Conservation (phyloP, 2,329 filamentous ascomycete genomes). For the Ceratocystis alfenasii region DNA sequence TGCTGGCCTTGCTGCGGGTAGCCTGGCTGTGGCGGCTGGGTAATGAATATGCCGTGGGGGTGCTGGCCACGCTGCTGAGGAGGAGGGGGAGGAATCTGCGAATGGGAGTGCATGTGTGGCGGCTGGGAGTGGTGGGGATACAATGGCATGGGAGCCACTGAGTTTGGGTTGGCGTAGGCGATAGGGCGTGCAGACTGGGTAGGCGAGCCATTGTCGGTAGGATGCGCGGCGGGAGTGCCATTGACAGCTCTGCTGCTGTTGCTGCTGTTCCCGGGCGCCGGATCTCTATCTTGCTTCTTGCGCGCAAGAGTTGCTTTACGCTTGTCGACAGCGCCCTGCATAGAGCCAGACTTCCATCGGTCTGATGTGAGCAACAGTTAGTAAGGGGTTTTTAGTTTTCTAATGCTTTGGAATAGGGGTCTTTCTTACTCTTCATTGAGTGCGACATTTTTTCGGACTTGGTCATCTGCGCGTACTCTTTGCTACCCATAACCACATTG, state of each 20-base stretch:
- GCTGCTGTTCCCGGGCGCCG: slow-evolving; percentile 19
- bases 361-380: slow-evolving; percentile 31
- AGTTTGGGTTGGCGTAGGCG: background rate
- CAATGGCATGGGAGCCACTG: slow-evolving; percentile 8
- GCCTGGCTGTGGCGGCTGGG: slow-evolving; percentile 13
- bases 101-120: slow-evolving; percentile 16
- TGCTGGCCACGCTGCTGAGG: slow-evolving; percentile 12
- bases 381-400: slow-evolving; percentile 18
- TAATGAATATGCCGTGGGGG: slow-evolving; percentile 19
- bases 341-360: slow-evolving; percentile 49
- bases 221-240: background rate
- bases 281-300: slow-evolving; percentile 42
- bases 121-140: slow-evolving; percentile 9
- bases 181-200: background rate
- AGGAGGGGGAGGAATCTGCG: slow-evolving; percentile 10
- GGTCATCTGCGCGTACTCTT: slow-evolving; percentile 50
- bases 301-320: slow-evolving; percentile 48
- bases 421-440: slow-evolving; percentile 48
- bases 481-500: slow-evolving; percentile 26
- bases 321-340: slow-evolving; percentile 49
- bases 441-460: slow-evolving; percentile 56
- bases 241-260: background rate
- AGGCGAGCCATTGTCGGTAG: slow-evolving; percentile 5
- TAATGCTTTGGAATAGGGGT: background rate
- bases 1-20: slow-evolving; percentile 12